These are phyloP conservation scores for Melampsora abietis-canadensis DNA, from an alignment of 1,284 basidiomycete genomes.

Conservation along the genomic window DNA sequence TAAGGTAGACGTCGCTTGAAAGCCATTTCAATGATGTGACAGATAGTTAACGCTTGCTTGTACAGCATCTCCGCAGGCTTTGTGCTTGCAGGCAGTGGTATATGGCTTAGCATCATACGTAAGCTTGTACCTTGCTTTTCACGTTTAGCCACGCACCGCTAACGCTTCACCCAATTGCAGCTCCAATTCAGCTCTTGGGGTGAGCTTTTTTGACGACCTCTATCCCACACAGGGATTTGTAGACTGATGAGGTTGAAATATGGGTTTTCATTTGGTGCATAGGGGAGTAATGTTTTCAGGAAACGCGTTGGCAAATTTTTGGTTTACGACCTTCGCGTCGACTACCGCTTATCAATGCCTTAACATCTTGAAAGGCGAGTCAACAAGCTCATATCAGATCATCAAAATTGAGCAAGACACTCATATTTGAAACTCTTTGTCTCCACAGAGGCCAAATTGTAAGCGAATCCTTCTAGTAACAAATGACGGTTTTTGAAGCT, in stretches of 20 bases:
- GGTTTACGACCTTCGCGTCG: slow-evolving; percentile 10
- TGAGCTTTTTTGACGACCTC: not conserved
- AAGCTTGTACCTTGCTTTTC: not conserved
- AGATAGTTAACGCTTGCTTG: too few species aligned
- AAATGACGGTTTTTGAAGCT: not conserved
- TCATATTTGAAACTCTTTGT: not conserved
- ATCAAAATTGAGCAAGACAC: not conserved
- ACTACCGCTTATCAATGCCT: slow-evolving; percentile 8
- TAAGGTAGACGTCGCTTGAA: not conserved
- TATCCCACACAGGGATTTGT: too few species aligned
- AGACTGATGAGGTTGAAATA: too few species aligned
- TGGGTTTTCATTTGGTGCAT: not conserved
- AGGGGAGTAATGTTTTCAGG: slow-evolving; percentile 4
- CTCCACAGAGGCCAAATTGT: not conserved
- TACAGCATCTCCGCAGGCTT: slow-evolving; percentile 1
- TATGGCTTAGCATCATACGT: slow-evolving; percentile 7
- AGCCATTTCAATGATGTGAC: too few species aligned
- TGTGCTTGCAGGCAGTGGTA: slow-evolving; percentile 5
- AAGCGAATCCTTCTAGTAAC: not conserved
- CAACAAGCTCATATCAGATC: not conserved
- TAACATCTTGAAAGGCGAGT: slow-evolving; percentile 3
- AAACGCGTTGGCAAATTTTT: not conserved
- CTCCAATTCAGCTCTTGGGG: slow-evolving; percentile 5
- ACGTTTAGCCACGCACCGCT: not conserved
- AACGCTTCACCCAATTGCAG: not conserved